Evolutionary conservation across 1,284 basidiomycete genomes (phyloP).

Genomic region (Moesziomyces parantarcticus): DNA sequence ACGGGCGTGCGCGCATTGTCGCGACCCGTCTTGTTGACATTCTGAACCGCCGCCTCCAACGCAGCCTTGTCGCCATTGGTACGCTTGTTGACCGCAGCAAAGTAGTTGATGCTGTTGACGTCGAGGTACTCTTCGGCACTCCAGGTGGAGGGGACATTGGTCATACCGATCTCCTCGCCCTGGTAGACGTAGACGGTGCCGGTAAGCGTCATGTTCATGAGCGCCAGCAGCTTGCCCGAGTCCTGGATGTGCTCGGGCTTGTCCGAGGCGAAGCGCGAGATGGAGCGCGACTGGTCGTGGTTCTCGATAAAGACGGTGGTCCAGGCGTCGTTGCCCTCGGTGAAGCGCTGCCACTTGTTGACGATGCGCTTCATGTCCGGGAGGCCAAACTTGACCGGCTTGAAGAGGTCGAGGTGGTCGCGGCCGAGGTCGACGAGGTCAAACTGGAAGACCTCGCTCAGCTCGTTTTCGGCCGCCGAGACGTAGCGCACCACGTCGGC

Average conservation of each 20-base stretch:
- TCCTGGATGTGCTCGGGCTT: constrained; percentile 72
- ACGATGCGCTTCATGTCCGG: constrained; percentile 74
- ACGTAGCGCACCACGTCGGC: constrained; percentile 74
- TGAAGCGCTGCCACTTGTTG: constrained; percentile 73
- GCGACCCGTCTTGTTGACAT: constrained; percentile 75
- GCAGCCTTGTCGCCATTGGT: constrained; percentile 58
- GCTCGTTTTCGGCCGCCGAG: constrained; percentile 74
- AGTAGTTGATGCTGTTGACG: constrained; percentile 56
- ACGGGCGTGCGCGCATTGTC: constrained; percentile 79
- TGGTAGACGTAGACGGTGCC: constrained; percentile 81
- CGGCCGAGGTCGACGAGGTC: constrained; percentile 74
- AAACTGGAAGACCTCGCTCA: constrained; percentile 75
- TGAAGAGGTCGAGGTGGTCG: constrained; percentile 67
- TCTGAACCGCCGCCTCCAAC: constrained; percentile 69
- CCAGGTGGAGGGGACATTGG: constrained; percentile 77
- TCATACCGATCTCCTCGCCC: constrained; percentile 74
- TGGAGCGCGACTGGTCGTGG: constrained; percentile 75
- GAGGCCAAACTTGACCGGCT: constrained; percentile 72
- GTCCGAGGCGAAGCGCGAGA: constrained; percentile 76
- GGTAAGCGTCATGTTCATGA: constrained; percentile 74
- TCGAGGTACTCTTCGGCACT: constrained; percentile 73
- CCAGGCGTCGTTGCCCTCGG: constrained; percentile 50
- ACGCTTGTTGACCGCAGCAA: constrained; percentile 26
- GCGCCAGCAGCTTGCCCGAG: constrained; percentile 76
- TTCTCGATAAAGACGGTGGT: constrained; percentile 72